Conservation (phyloP, 495 filamentous ascomycete genomes). For the Xylaria flabelliformis region DNA sequence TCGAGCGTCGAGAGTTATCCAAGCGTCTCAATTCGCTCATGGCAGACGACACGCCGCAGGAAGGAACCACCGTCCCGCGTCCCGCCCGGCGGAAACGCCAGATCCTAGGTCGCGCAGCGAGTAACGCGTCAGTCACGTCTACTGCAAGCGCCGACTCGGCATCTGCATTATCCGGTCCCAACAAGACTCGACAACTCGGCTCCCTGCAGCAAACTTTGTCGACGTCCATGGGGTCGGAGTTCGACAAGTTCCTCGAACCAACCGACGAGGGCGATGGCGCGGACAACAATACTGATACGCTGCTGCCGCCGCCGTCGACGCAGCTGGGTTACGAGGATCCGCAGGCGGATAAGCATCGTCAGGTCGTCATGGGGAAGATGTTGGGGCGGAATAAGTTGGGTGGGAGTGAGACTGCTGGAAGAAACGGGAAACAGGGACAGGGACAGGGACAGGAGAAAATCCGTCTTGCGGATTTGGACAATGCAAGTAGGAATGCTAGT, state of each 20-base stretch:
- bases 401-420: not conserved
- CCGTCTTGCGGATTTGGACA: slow-evolving; percentile 8
- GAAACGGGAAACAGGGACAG: not conserved
- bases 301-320: slow-evolving; percentile 48
- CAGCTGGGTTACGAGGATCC: slow-evolving; percentile 57
- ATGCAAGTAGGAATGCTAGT: not conserved
- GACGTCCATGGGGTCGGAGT: slow-evolving; percentile 19
- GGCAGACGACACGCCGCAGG: slow-evolving; percentile 32
- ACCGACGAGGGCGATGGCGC: slow-evolving; percentile 9
- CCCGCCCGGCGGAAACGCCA: slow-evolving; percentile 47
- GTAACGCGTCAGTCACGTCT: slow-evolving; percentile 55
- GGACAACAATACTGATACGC: slow-evolving; percentile 32
- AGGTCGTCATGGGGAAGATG: slow-evolving; percentile 45
- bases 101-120: slow-evolving; percentile 57
- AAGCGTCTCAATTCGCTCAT: slow-evolving; percentile 38
- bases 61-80: slow-evolving; percentile 24
- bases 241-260: slow-evolving; percentile 30
- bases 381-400: slow-evolving; percentile 30
- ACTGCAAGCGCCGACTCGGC: slow-evolving; percentile 35
- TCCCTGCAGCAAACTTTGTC: slow-evolving; percentile 4
- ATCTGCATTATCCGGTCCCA: slow-evolving; percentile 27
- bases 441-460: not conserved
- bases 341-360: slow-evolving; percentile 45
- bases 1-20: slow-evolving; percentile 36
- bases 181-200: slow-evolving; percentile 28